phyloP scores from a whole-genome alignment of 345 rosid species.

The Lagerstroemia speciosa region DNA sequence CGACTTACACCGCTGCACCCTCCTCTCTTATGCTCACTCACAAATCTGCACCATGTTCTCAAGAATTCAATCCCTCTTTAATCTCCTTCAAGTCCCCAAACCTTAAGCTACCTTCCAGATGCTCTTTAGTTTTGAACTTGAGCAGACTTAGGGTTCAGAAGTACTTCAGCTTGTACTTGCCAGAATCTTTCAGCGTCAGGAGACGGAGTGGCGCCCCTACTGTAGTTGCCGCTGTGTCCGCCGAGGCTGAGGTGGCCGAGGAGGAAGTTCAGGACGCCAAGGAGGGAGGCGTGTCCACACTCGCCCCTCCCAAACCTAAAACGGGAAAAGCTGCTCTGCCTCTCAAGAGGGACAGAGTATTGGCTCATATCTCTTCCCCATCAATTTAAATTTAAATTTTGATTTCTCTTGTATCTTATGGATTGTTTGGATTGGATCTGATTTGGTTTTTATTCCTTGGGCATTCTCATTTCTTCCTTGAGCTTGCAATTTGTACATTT shows the following conservation, averaged over 20 bases:
- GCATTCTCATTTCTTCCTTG: too few relatives aligned
- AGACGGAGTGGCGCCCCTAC: slow-evolving; percentile 2
- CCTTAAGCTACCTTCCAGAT: slow-evolving; percentile 19
- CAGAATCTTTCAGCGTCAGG: slow-evolving; percentile 11
- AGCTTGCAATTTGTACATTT: too few relatives aligned
- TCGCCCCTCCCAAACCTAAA: slow-evolving; percentile 55
- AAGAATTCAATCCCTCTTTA: slow-evolving; percentile 39
- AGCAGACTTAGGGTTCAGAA: neutral
- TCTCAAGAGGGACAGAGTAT: slow-evolving; percentile 85
- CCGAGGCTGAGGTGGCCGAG: slow-evolving; percentile 46
- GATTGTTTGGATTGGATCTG: neutral
- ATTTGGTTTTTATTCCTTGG: neutral
- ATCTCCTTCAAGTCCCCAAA: slow-evolving; percentile 39
- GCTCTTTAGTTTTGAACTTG: slow-evolving; percentile 26
- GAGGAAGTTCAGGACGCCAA: slow-evolving; percentile 28
- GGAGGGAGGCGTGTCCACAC: slow-evolving; percentile 18
- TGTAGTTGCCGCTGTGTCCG: slow-evolving; percentile 32
- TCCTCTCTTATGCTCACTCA: slow-evolving; percentile 49
- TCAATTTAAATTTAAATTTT: neutral
- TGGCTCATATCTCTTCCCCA: neutral
- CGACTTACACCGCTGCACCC: slow-evolving; percentile 35
- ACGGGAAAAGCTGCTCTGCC: slow-evolving; percentile 80
- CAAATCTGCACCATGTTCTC: slow-evolving; percentile 38
- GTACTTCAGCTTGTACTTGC: slow-evolving; percentile 2
- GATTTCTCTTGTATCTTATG: neutral